Conservation (phyloP, 352 stramenopile species). For the Plasmopara viticola region DNA sequence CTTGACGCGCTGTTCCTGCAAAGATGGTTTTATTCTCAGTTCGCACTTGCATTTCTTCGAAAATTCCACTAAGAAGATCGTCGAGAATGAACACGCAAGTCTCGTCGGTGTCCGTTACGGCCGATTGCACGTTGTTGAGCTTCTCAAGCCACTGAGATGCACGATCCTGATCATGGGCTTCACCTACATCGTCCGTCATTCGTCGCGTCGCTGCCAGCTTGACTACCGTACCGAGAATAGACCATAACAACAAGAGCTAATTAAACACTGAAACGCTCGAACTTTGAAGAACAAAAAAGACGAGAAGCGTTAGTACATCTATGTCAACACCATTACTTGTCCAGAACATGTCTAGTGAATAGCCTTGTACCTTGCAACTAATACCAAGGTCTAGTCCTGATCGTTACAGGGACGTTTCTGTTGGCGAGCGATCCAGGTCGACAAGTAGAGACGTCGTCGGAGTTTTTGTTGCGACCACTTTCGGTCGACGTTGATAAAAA, state of each 20-base stretch:
- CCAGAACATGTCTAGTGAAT: slow-evolving; percentile 26
- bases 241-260: slow-evolving; percentile 12
- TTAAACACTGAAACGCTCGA: slow-evolving; percentile 19
- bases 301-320: slow-evolving; percentile 7
- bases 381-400: slow-evolving; percentile 20
- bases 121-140: slow-evolving; percentile 7
- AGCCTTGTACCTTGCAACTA: slow-evolving; percentile 26
- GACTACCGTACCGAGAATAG: slow-evolving; percentile 4
- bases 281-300: not conserved
- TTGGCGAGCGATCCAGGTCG: slow-evolving; percentile 15
- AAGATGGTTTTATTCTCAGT: slow-evolving; percentile 29
- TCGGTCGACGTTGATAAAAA: slow-evolving; percentile 50
- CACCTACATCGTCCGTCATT: slow-evolving; percentile 1
- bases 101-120: slow-evolving; percentile 34
- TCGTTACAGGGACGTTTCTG: slow-evolving; percentile 22
- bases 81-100: slow-evolving; percentile 24
- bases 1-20: slow-evolving; percentile 9
- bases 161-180: slow-evolving; percentile 3
- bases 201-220: not conserved
- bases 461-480: slow-evolving; percentile 12
- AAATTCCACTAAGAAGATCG: slow-evolving; percentile 37
- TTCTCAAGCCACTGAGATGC: not conserved
- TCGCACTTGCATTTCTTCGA: slow-evolving; percentile 37
- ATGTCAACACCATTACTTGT: not conserved
- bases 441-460: slow-evolving; percentile 13